Base-by-base conservation (phyloP, 768 basidiomycete genomes). In the Imleria badia region DNA sequence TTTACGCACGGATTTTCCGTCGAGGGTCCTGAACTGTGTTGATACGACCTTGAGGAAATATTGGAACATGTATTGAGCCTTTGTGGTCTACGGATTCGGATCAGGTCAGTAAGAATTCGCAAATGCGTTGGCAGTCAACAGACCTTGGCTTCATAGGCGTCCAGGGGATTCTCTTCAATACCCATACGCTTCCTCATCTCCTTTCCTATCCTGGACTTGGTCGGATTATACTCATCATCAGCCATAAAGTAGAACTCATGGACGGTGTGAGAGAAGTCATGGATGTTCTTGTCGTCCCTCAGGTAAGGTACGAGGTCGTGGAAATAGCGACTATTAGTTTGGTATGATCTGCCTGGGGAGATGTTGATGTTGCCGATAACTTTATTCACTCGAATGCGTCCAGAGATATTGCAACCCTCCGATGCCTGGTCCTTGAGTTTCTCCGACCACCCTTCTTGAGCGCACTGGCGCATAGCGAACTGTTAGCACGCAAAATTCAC, bases 1-100 rank as follows among this genome's bases (percentile, higher is more conserved):
- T 51, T 43, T 29, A 73, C 83, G 40, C 66, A 89, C 89, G 11
- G 74, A 68, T 61, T 87, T 81, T 30, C 85, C 89, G 56, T 88
- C 83, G 26, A 96, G 76, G n/a, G 86, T 89, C 58, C 84, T 81
- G 76, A 97, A 98, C 67, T 89, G 88, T 3, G 96, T 99, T 8
- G 94, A 93, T 38, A 99, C 97, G 42, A 99, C 96, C 73, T 99
- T 99, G 66, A 99, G 79, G 84, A 98, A 98, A 73, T 98, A 96
- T 68, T 98, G 94, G 82, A 94, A 97, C 93, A 97, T 94, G 70
- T 92, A 96, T 61, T 93, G 82, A 23, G 86, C 73, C 66, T 89
- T 89, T 60, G 72, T 75, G 1, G 93, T 94, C 87, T 91, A 54
- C 2, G 19, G 30, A 30, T 3, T n/a, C n/a, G 35, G 11, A 30